Evolutionary conservation across 805 yeast genomes (phyloP), one percentile per base, ranked within the genome.

Genomic region (Wickerhamomyces strasburgensis): DNA sequence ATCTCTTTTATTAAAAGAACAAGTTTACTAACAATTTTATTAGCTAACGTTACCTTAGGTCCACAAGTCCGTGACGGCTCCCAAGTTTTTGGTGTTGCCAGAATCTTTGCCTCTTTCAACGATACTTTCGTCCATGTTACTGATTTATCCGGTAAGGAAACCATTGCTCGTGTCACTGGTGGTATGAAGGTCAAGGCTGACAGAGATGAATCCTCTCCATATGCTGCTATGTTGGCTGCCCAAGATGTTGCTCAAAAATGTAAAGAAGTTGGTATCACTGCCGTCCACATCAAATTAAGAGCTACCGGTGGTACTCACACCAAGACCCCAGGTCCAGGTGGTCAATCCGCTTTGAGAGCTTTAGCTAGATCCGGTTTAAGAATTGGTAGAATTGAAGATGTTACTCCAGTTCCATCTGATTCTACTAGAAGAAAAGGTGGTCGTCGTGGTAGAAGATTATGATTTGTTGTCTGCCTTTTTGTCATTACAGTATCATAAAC

Each of bases 361-460:
- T 75, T 90, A 65, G 98, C 99, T 65, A 89, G 99, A 83, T 88
- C 98, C 57, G 99, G 99, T 71, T 80, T 93, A 74, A 89, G 95
- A 83, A 93, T 93, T 58, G 99, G 99, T 64, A 88, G 99, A 77
- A 93, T 93, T 62, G 99, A 94, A 80, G 99, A 93, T 73, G 98
- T 93, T 59, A 93, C 99, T 60, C 98, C 98, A 73, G 89, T 93
- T 64, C 99, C 99, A 73, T 93, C 98, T 60, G 99, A 93, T 75
- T 89, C 98, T 64, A 94, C 98, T 73, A 93, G 99, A 84, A 86
- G 90, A 87, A 94, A 93, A 95, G 98, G 98, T 87, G 99, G 99
- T 86, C 93, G 98, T 81, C 89, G 99, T 83, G 99, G 99, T 90
- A 90, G 98, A 84, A 88, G 99, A 85, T 84, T 89, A 75, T 86